A percentile compares a stretch with the other conserved stretches of the same genome.
Evolutionary conservation across 2,329 filamentous ascomycete species (phyloP).

Genomic region (Orbilia javanica): DNA sequence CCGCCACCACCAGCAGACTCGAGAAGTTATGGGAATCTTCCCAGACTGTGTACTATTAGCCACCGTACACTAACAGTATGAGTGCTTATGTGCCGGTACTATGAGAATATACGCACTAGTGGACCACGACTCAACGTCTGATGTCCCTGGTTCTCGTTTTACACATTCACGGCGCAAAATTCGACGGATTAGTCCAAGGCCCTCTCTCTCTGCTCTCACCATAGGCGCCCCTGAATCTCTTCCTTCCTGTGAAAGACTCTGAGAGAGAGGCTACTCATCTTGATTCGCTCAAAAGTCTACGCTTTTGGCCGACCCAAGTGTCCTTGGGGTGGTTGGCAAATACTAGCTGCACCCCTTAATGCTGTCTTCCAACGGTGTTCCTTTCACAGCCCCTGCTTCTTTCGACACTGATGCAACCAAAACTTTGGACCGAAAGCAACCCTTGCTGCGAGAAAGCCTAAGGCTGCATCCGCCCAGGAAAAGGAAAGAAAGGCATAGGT

Average conservation of each 20-base stretch:
- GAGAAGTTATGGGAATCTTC: too few species aligned
- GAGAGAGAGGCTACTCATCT: slow-evolving; percentile 1
- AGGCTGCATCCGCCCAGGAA: slow-evolving; percentile 23
- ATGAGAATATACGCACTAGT: too few species aligned
- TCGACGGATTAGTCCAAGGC: slow-evolving; percentile 11
- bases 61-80: too few species aligned
- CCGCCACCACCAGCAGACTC: too few species aligned
- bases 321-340: slow-evolving; percentile 32
- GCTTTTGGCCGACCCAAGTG: slow-evolving; percentile 46
- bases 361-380: slow-evolving; percentile 38
- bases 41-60: too few species aligned
- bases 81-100: too few species aligned
- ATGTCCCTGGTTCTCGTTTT: too few species aligned
- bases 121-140: too few species aligned
- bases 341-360: slow-evolving; percentile 45
- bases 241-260: neutral
- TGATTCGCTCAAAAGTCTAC: slow-evolving; percentile 29
- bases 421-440: slow-evolving; percentile 17
- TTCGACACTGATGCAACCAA: slow-evolving; percentile 22
- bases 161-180: neutral
- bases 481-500: too few species aligned
- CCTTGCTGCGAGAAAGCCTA: slow-evolving; percentile 31
- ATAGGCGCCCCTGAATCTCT: slow-evolving; percentile 18
- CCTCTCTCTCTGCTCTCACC: neutral
- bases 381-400: slow-evolving; percentile 35